Conservation (phyloP, 179 eudicot species). For the Beta corolliflora region DNA sequence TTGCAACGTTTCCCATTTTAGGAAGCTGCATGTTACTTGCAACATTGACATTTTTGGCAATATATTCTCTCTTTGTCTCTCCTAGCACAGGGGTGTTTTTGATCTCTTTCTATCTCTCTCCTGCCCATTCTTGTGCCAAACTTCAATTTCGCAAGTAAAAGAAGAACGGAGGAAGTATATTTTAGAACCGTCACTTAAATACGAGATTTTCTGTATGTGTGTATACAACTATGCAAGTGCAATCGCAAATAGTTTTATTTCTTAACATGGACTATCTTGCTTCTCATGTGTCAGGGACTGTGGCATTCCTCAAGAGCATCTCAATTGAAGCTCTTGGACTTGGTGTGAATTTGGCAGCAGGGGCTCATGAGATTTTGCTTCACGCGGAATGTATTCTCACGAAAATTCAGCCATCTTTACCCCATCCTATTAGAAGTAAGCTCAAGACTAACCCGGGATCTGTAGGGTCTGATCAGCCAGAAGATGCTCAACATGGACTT, state of each 20-base stretch:
- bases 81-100: too few species aligned
- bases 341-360: constrained; percentile 93
- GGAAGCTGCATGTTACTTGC: too few species aligned
- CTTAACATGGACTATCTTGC: neutral
- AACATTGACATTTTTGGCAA: too few species aligned
- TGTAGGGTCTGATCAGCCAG: constrained; percentile 72
- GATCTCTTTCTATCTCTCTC: too few species aligned
- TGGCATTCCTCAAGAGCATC: constrained; percentile 88
- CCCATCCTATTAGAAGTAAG: constrained; percentile 48
- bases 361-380: constrained; percentile 83
- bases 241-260: too few species aligned
- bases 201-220: too few species aligned
- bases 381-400: constrained; percentile 82
- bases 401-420: constrained; percentile 70
- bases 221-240: neutral
- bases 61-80: too few species aligned
- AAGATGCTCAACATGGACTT: constrained; percentile 83
- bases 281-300: constrained; percentile 54
- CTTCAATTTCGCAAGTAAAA: too few species aligned
- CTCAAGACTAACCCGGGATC: constrained; percentile 44
- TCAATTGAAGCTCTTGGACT: constrained; percentile 95
- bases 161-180: too few species aligned
- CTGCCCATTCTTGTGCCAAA: too few species aligned
- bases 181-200: too few species aligned
- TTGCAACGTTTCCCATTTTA: too few species aligned